Evolutionary conservation across 192 early-diverging fungal species (phyloP).

Genomic region (Diversispora eburnea): DNA sequence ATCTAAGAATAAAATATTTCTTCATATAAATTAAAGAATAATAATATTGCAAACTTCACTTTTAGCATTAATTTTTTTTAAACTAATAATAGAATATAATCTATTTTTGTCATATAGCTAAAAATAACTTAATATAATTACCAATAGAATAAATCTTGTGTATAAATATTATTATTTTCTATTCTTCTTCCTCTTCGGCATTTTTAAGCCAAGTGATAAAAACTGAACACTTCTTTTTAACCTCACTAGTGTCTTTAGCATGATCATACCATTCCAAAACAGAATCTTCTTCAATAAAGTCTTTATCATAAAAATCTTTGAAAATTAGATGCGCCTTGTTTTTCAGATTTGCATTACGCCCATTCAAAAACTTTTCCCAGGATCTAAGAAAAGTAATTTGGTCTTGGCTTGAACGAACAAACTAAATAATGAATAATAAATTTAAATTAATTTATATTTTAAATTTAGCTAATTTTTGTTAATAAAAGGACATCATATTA

Average conservation of each 20-base stretch:
- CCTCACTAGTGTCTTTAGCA: conserved; percentile 44
- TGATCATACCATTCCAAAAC: conserved; percentile 65
- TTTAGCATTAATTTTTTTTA: too few species aligned
- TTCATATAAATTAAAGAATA: too few species aligned
- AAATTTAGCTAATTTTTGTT: neutral
- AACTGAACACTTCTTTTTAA: conserved; percentile 60
- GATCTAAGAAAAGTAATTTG: conserved; percentile 54
- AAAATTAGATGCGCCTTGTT: conserved; percentile 59
- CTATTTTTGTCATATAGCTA: too few species aligned
- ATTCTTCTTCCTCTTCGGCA: conserved; percentile 68
- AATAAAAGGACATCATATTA: neutral
- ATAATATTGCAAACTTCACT: too few species aligned
- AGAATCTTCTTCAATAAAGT: conserved; percentile 78
- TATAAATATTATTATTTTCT: neutral
- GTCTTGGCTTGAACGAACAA: conserved; percentile 55
- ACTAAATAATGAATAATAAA: conserved; percentile 35
- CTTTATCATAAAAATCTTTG: conserved; percentile 66
- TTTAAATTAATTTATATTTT: neutral
- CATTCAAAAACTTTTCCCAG: conserved; percentile 57
- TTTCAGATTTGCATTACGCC: conserved; percentile 45
- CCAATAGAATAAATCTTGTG: too few species aligned
- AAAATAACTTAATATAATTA: too few species aligned
- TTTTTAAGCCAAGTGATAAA: conserved; percentile 79
- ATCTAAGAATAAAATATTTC: too few species aligned
- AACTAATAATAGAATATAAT: too few species aligned